phyloP scores from a whole-genome alignment of 2,329 filamentous ascomycete genomes.

The Colletotrichum chlorophyti region DNA sequence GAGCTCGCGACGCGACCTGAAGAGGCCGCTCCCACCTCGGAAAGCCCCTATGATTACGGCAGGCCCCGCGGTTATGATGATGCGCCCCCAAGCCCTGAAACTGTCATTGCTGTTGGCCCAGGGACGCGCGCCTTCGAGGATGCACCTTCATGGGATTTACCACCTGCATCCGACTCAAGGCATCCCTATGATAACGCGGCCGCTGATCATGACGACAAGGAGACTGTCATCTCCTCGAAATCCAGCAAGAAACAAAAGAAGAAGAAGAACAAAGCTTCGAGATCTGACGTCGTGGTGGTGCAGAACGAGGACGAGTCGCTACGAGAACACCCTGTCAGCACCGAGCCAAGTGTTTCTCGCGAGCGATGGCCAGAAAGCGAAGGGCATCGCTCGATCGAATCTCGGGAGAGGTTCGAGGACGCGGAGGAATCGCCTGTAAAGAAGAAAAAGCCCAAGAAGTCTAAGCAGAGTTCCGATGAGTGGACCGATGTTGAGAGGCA shows the following conservation, averaged over 20 bases:
- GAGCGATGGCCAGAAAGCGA: constrained; percentile 6
- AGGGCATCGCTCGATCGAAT: constrained; percentile 28
- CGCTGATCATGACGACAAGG: constrained; percentile 25
- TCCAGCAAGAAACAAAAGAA: constrained; percentile 43
- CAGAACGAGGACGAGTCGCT: constrained; percentile 31
- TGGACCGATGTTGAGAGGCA: constrained; percentile 30
- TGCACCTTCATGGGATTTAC: constrained; percentile 4
- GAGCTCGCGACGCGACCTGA: neutral
- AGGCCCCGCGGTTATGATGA: constrained; percentile 6
- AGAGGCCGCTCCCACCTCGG: neutral
- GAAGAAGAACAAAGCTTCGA: constrained; percentile 49
- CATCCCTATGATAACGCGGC: neutral
- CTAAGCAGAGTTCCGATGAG: constrained; percentile 27
- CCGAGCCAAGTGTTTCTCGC: neutral
- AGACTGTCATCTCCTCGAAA: constrained; percentile 33
- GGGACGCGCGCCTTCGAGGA: constrained; percentile 5
- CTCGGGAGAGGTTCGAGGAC: constrained; percentile 29
- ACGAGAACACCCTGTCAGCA: neutral
- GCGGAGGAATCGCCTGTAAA: constrained; percentile 37
- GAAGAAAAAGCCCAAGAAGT: constrained; percentile 41
- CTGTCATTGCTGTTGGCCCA: constrained; percentile 13
- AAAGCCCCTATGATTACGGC: neutral
- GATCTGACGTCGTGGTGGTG: constrained; percentile 36
- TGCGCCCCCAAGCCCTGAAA: constrained; percentile 12
- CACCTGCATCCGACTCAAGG: neutral